Percentiles rank a stretch among this genome's conserved stretches.
phyloP scores from a whole-genome alignment of 371 early-diverging fungal species.

The Mucor velutinosus region DNA sequence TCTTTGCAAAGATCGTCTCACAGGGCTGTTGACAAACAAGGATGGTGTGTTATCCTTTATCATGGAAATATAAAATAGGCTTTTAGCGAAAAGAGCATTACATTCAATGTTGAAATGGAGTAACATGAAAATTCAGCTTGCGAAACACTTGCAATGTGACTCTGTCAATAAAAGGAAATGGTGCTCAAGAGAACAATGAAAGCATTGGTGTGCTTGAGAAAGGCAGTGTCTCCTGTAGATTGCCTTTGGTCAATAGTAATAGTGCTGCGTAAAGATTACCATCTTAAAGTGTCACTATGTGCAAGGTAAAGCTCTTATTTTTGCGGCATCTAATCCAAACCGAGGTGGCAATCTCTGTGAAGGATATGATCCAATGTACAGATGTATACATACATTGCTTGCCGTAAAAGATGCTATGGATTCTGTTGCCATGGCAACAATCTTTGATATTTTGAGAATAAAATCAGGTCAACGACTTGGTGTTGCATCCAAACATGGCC shows the following conservation, averaged over 20 bases:
- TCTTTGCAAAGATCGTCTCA: constrained; percentile 14
- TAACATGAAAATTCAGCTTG: neutral
- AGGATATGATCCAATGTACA: too few species aligned
- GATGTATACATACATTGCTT: neutral
- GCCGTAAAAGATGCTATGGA: neutral
- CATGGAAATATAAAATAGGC: neutral
- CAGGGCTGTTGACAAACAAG: constrained; percentile 26
- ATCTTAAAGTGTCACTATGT: too few species aligned
- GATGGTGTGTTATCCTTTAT: constrained; percentile 21
- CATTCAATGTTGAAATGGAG: neutral
- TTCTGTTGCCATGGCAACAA: neutral
- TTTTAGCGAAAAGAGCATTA: neutral
- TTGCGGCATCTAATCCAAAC: too few species aligned
- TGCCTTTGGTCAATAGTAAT: too few species aligned
- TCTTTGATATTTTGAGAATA: neutral
- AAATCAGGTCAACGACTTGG: neutral
- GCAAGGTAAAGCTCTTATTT: too few species aligned
- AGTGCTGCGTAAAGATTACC: too few species aligned
- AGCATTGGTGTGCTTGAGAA: too few species aligned
- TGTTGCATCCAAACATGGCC: neutral
- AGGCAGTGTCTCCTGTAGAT: too few species aligned
- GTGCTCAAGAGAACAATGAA: too few species aligned
- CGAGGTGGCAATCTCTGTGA: too few species aligned
- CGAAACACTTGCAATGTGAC: neutral
- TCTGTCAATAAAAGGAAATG: neutral